A percentile compares a stretch with the other conserved stretches of the same genome.
These are phyloP conservation scores for Penicillium polonicum DNA, from an alignment of 2,329 filamentous ascomycete species.

Conservation along the genomic window DNA sequence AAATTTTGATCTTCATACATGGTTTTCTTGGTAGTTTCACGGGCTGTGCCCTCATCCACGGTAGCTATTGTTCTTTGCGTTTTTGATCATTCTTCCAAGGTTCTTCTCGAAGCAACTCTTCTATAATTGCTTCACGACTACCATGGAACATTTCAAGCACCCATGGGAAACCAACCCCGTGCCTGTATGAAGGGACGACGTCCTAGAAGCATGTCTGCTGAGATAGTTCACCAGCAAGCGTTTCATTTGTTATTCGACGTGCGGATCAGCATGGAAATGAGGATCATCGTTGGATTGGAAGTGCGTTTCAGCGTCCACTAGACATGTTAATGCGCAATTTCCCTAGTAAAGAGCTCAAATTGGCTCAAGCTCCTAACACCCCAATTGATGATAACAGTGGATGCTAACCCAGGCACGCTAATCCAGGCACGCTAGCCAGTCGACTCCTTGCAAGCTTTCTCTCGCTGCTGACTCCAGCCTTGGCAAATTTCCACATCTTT, in stretches of 20 bases:
- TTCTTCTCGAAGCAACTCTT: not conserved
- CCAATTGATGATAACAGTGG: not conserved
- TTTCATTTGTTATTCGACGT: not conserved
- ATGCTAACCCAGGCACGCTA: not conserved
- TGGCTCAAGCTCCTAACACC: not conserved
- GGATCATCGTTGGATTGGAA: not conserved
- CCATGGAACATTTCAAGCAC: not conserved
- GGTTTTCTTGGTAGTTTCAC: not conserved
- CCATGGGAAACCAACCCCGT: not conserved
- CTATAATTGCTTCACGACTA: not conserved
- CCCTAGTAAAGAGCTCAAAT: not conserved
- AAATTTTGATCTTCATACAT: constrained; percentile 13
- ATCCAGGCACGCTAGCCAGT: no score
- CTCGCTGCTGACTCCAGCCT: not conserved
- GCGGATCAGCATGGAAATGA: not conserved
- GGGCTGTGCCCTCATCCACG: not conserved
- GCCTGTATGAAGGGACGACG: not conserved
- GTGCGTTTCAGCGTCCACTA: not conserved
- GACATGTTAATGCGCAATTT: not conserved
- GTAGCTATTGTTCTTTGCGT: not conserved
- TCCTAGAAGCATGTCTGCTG: not conserved
- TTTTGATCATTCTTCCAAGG: not conserved
- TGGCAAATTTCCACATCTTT: not conserved
- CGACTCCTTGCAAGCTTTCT: not conserved
- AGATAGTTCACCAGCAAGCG: not conserved